phyloP scores from a whole-genome alignment of 2,329 filamentous ascomycete genomes.

The Trichoderma oligosporum region DNA sequence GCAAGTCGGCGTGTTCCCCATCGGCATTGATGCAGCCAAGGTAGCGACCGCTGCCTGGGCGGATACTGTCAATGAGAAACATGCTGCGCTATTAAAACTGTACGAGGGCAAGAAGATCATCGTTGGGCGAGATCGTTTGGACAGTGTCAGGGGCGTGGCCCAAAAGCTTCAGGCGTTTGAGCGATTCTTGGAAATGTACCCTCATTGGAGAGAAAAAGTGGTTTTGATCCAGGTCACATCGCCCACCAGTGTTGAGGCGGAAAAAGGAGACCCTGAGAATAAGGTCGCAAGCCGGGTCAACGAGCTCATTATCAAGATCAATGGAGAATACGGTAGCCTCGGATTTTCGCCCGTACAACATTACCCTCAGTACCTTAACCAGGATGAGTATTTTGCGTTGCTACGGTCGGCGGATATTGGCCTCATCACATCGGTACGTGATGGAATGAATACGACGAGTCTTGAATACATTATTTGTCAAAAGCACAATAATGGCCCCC shows the following conservation, averaged over 20 bases:
- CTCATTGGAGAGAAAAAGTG: slow-evolving; percentile 87
- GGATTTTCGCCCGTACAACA: slow-evolving; percentile 90
- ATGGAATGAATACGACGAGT: slow-evolving; percentile 97
- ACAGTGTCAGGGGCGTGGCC: slow-evolving; percentile 88
- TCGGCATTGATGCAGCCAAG: slow-evolving; percentile 84
- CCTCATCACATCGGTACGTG: slow-evolving; percentile 89
- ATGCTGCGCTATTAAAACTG: slow-evolving; percentile 66
- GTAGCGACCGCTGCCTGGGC: slow-evolving; percentile 74
- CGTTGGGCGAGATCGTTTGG: slow-evolving; percentile 88
- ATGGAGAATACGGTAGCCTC: slow-evolving; percentile 82
- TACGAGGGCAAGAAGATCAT: slow-evolving; percentile 93
- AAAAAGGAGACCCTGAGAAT: slow-evolving; percentile 70
- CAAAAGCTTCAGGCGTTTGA: slow-evolving; percentile 96
- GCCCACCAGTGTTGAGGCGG: slow-evolving; percentile 74
- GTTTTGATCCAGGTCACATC: slow-evolving; percentile 95
- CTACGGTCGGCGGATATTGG: slow-evolving; percentile 86
- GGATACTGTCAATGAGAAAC: slow-evolving; percentile 65
- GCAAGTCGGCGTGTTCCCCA: slow-evolving; percentile 88
- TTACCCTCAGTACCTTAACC: slow-evolving; percentile 86
- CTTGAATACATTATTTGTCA: slow-evolving; percentile 94
- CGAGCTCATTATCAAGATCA: slow-evolving; percentile 86
- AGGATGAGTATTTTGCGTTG: slow-evolving; percentile 92
- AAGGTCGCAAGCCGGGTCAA: slow-evolving; percentile 87
- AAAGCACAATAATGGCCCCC: slow-evolving; percentile 76
- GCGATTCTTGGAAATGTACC: slow-evolving; percentile 82